Evolutionary conservation across 441 rosid species (phyloP), one percentile per base, ranked within the genome.

Genomic region (Pelargonium cotyledonis): DNA sequence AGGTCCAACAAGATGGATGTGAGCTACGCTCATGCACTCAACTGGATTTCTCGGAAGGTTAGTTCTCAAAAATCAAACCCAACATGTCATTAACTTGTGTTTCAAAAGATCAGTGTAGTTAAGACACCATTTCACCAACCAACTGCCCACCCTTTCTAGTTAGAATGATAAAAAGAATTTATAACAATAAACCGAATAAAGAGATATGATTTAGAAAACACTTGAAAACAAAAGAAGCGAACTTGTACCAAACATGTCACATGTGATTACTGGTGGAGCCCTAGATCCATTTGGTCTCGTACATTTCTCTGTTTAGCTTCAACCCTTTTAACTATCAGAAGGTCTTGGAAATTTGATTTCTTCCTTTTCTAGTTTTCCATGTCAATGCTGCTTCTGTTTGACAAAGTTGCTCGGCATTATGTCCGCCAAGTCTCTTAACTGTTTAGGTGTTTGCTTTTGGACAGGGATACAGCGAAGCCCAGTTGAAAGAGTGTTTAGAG

Each of bases 391-490:
- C 55, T 47, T 47, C 47, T 43, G 5, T 8, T 8, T 43, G 47
- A 43, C 47, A 43, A 43, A 43, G 11, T 44, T 44, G 14, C 49
- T 44, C 11, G 14, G 3, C 11, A n/a, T 18, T 55, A 2, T 55
- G 23, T 55, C 15, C 12, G 0, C 10, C 29, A 6, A 18, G 26
- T 16, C 7, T 16, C 9, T 58, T 21, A 16, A 58, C 29, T 65
- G 49, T 66, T 68, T 69, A 65, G 43, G 65, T 76, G 68, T 62
- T 73, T 71, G 66, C 41, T 65, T 81, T 63, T 73, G 47, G 77
- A 76, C 95, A 95, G 99, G 99, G 99, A 71, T 92, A 95, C 70
- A 95, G 96, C 55, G 99, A 95, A 80, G 96, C 97, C 44, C 99
- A 95, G 81, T 80, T 95, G 83, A 95, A 92, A 74, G 98, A 95